Evolutionary conservation across 1,284 basidiomycete species (phyloP).

Genomic region (Ceratobasidium sp.): DNA sequence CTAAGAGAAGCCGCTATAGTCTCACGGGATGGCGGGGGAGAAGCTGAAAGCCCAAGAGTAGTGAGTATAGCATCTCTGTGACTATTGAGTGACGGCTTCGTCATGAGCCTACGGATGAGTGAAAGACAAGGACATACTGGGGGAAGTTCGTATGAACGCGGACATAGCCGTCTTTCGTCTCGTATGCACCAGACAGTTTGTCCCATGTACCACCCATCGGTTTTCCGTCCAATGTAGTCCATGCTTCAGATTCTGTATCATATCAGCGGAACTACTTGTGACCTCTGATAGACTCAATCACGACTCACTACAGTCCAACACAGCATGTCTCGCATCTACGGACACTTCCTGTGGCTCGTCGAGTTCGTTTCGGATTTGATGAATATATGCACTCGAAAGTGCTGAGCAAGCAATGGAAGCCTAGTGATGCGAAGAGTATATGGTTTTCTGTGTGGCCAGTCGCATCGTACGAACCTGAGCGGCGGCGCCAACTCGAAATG

Average conservation of each 20-base stretch:
- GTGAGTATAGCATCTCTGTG: slow-evolving; percentile 67
- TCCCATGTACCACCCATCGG: slow-evolving; percentile 63
- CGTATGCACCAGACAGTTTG: slow-evolving; percentile 67
- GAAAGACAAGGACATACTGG: slow-evolving; percentile 61
- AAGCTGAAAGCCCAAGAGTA: slow-evolving; percentile 59
- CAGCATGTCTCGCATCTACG: slow-evolving; percentile 70
- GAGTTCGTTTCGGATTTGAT: slow-evolving; percentile 56
- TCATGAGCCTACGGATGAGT: background rate
- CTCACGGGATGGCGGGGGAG: slow-evolving; percentile 54
- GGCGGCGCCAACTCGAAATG: slow-evolving; percentile 65
- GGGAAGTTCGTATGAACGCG: slow-evolving; percentile 75
- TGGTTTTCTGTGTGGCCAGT: slow-evolving; percentile 33
- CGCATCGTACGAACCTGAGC: slow-evolving; percentile 62
- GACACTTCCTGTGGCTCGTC: slow-evolving; percentile 61
- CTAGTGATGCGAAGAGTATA: slow-evolving; percentile 53
- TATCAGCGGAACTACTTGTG: slow-evolving; percentile 1
- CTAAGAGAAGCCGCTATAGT: slow-evolving; percentile 62
- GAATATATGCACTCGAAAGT: slow-evolving; percentile 67
- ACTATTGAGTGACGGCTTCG: slow-evolving; percentile 54
- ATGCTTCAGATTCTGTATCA: slow-evolving; percentile 65
- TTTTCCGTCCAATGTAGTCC: slow-evolving; percentile 64
- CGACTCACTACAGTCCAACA: slow-evolving; percentile 68
- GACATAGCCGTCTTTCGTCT: slow-evolving; percentile 66
- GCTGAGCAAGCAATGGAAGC: slow-evolving; percentile 68
- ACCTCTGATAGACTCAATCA: background rate